Base-by-base conservation (phyloP, 2,329 filamentous ascomycete species). In the Zymoseptoria tritici region DNA sequence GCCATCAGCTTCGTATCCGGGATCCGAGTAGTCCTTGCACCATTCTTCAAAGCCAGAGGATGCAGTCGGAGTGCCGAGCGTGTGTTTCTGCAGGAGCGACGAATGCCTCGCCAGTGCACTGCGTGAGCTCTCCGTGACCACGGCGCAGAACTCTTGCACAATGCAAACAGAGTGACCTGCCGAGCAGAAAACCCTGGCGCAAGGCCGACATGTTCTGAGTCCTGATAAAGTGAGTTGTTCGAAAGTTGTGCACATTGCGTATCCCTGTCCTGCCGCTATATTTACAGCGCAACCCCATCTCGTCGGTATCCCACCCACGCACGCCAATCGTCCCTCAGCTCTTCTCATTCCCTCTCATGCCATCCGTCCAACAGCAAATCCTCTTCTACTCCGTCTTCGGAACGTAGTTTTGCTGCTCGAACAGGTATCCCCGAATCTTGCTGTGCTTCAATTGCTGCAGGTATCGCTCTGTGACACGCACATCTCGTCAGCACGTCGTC, bases 391-490 rank as follows among this genome's bases (percentile, higher is more conserved):
- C 70, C 46, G 61, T 57, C 60, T 64, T 65, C 13, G 64, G 61
- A 2, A 66, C 26, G 76, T 90, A 90, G 78, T 91, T 91, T 73
- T 89, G 86, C 77, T 92, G 89, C 71, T 91, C 78, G 69, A 90
- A 91, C 65, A 90, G 79, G 75, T 89, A 90, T 61, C 90, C 90
- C 78, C 85, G 87, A 73, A 93, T 82, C 77, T 89, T 88, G 71
- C 88, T 82, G 65, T 88, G 82, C 77, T 88, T 88, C 68, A 94
- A 78, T 67, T 93, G 79, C 75, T 91, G 83, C 64, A 94, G 81
- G 73, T 93, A 94, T 72, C 87, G 85, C 75, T 91, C 89, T 92
- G 73, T 59, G 7, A 55, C 24, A 50, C n/a, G n/a, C 16, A 8
- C 56, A 46, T 16, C 13, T 46, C 36, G 36, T 46, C 36, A 46